Percentiles rank a stretch among this genome's conserved stretches.
These are phyloP conservation scores for Teratosphaeria epicoccoides DNA, from an alignment of 2,329 filamentous ascomycete species.

Conservation along the genomic window DNA sequence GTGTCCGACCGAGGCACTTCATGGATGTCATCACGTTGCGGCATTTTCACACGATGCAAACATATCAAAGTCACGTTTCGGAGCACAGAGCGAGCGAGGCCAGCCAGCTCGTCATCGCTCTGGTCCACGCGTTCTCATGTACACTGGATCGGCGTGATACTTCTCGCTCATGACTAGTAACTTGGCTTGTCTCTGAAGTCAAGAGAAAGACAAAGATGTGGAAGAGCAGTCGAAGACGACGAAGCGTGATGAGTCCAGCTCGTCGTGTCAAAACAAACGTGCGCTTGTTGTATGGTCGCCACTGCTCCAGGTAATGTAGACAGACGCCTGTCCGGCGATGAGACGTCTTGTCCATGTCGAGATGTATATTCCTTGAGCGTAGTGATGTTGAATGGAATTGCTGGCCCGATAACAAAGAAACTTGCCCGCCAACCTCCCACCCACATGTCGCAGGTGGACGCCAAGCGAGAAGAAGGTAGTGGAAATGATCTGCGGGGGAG, in stretches of 20 bases:
- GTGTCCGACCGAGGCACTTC: too few species aligned
- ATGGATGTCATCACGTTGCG: too few species aligned
- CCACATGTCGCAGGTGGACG: neutral
- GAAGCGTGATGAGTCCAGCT: neutral
- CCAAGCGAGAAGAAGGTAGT: neutral
- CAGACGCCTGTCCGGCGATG: too few species aligned
- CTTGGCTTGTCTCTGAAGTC: neutral
- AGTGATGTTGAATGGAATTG: neutral
- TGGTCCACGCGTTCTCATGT: neutral
- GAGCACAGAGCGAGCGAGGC: neutral
- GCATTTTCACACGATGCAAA: too few species aligned
- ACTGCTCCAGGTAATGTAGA: neutral
- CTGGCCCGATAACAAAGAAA: neutral
- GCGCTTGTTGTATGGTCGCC: neutral
- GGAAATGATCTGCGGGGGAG: neutral
- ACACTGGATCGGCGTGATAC: neutral
- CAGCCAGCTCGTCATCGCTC: neutral
- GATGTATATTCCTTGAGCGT: too few species aligned
- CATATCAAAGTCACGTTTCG: too few species aligned
- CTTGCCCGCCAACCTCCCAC: too few species aligned
- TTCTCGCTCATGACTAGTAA: neutral
- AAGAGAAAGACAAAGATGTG: neutral
- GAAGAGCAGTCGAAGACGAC: neutral
- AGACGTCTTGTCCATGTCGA: neutral
- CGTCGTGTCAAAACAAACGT: neutral